Evolutionary conservation across 345 rosid species (phyloP).

Genomic region (Barbarea vulgaris): DNA sequence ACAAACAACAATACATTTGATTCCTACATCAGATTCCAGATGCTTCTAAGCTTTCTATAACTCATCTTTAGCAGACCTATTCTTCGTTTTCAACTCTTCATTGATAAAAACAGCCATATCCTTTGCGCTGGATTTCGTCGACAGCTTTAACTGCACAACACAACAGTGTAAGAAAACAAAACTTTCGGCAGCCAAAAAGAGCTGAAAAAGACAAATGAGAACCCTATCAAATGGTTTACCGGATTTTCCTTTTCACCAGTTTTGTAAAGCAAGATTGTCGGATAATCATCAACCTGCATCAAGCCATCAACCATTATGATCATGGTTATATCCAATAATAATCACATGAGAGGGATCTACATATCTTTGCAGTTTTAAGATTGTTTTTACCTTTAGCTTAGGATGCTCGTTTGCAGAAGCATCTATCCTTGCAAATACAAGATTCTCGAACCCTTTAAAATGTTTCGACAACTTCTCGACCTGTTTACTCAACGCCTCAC

Average conservation of each 20-base stretch:
- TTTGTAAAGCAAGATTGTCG: conserved; percentile 69
- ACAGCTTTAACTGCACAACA: conserved; percentile 61
- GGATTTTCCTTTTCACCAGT: conserved; percentile 65
- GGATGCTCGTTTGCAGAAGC: conserved; percentile 92
- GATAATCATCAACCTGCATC: conserved; percentile 69
- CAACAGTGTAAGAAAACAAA: conserved; percentile 41
- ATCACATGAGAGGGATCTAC: conserved; percentile 61
- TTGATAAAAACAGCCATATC: conserved; percentile 41
- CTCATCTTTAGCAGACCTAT: conserved; percentile 29
- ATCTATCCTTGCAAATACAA: conserved; percentile 82
- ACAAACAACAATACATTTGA: conserved; percentile 1
- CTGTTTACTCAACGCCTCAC: conserved; percentile 76
- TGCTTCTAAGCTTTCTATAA: conserved; percentile 29
- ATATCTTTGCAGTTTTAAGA: conserved; percentile 51
- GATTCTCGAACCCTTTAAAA: conserved; percentile 65
- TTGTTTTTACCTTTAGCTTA: conserved; percentile 63
- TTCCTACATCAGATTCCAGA: background rate
- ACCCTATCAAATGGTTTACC: conserved; percentile 43
- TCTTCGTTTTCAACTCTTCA: conserved; percentile 21
- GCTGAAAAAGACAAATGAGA: conserved; percentile 36
- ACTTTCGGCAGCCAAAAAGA: conserved; percentile 5
- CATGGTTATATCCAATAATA: conserved; percentile 61
- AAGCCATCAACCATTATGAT: conserved; percentile 21
- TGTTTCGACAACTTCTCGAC: conserved; percentile 86
- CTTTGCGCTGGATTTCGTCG: conserved; percentile 51